Conservation (phyloP, 352 stramenopile genomes). For the Globisporangium spinosum region DNA sequence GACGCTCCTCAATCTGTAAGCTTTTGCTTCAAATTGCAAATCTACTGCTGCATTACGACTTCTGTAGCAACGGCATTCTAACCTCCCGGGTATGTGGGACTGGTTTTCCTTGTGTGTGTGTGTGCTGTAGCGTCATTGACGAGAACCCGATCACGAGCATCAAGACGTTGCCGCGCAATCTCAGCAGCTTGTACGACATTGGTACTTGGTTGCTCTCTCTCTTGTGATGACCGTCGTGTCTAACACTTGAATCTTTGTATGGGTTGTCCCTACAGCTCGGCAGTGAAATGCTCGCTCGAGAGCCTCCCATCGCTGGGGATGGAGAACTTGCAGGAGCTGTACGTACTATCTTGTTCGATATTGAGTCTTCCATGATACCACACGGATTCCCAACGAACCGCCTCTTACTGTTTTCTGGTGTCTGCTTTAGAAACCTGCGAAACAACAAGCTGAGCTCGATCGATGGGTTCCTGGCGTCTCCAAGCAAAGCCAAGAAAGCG, state of each 20-base stretch:
- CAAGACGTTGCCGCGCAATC: not conserved
- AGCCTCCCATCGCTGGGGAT: not conserved
- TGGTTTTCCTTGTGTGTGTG: not conserved
- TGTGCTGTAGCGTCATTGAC: conserved; percentile 11
- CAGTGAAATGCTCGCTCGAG: conserved; percentile 3
- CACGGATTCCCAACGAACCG: not conserved
- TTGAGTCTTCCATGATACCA: not conserved
- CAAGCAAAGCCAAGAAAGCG: not conserved
- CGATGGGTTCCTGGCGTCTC: not conserved
- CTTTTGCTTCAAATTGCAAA: not conserved
- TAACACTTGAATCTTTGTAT: not conserved
- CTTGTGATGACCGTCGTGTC: not conserved
- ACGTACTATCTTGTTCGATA: not conserved
- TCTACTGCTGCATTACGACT: not conserved
- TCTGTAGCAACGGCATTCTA: not conserved
- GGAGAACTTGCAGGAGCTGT: conserved; percentile 9
- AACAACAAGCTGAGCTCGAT: conserved; percentile 10
- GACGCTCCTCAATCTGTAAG: conserved; percentile 12
- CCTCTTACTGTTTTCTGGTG: not conserved
- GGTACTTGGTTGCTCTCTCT: not conserved
- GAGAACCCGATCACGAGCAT: conserved; percentile 10
- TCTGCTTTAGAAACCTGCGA: conserved; percentile 6
- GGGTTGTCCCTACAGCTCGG: conserved; percentile 1
- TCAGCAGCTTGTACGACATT: conserved; percentile 5
- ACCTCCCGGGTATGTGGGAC: not conserved